Conservation (phyloP, 495 filamentous ascomycete genomes). For the Hypoxylon fuscum region DNA sequence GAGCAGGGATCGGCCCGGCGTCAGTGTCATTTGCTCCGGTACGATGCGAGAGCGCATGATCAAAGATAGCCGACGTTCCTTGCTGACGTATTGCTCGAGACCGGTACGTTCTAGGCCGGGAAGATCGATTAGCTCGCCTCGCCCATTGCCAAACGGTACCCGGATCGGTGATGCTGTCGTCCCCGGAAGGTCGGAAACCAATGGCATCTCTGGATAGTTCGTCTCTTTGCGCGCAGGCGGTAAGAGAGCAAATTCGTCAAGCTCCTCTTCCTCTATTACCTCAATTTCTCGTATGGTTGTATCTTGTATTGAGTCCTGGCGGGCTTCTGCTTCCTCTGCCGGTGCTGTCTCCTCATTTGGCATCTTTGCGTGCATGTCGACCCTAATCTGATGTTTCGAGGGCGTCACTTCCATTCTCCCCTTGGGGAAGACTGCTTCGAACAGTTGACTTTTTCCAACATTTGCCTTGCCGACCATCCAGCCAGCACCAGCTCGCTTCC, state of each 20-base stretch:
- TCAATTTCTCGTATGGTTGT: constrained; percentile 38
- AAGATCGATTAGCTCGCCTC: constrained; percentile 93
- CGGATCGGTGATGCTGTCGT: constrained; percentile 96
- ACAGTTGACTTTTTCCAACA: constrained; percentile 93
- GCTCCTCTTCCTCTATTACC: constrained; percentile 28
- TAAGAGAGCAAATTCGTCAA: constrained; percentile 61
- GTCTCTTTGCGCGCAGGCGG: constrained; percentile 78
- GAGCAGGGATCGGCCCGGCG: constrained; percentile 82
- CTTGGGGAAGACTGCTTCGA: constrained; percentile 86
- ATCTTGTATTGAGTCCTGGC: constrained; percentile 23
- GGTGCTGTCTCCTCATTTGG: constrained; percentile 17
- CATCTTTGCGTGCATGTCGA: constrained; percentile 39
- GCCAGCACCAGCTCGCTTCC: constrained; percentile 79
- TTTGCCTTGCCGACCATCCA: constrained; percentile 99
- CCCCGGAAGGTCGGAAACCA: constrained; percentile 85
- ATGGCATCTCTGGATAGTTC: constrained; percentile 78
- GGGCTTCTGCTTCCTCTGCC: constrained; percentile 28
- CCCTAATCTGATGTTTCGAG: constrained; percentile 45
- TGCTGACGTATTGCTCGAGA: constrained; percentile 71
- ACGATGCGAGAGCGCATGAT: constrained; percentile 77
- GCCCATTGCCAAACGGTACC: constrained; percentile 81
- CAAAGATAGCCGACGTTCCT: constrained; percentile 69
- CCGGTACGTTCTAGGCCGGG: constrained; percentile 82
- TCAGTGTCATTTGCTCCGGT: constrained; percentile 74
- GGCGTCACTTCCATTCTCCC: constrained; percentile 62